Conservation (phyloP, 352 stramenopile genomes). For the Globisporangium iwayamae region DNA sequence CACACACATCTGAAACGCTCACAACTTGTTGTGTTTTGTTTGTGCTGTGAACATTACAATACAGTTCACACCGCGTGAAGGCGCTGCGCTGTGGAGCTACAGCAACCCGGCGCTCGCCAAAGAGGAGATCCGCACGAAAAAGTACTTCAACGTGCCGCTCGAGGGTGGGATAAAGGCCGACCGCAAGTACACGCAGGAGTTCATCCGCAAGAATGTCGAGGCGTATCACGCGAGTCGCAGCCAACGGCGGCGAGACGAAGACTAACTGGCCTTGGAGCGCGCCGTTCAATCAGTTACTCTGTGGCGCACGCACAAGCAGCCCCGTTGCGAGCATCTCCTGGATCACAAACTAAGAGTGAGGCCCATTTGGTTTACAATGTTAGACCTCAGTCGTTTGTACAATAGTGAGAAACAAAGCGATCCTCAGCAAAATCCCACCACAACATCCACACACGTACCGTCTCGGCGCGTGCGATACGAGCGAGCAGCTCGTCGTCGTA, state of each 20-base stretch:
- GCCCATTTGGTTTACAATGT: neutral
- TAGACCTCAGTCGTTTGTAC: neutral
- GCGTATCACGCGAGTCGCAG: constrained; percentile 31
- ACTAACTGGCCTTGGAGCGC: neutral
- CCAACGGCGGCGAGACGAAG: constrained; percentile 4
- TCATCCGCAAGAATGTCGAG: constrained; percentile 57
- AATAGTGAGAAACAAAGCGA: neutral
- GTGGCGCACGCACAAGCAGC: neutral
- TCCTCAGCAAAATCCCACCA: too few species aligned
- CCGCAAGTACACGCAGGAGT: constrained; percentile 61
- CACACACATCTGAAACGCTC: neutral
- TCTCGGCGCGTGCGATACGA: constrained; percentile 39
- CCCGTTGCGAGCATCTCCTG: constrained; percentile 13
- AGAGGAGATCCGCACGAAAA: constrained; percentile 37
- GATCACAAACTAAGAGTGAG: constrained; percentile 9
- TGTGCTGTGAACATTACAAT: neutral
- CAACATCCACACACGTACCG: constrained; percentile 19
- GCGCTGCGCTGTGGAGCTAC: constrained; percentile 40
- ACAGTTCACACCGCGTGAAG: constrained; percentile 19
- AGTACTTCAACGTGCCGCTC: constrained; percentile 44
- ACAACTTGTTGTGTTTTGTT: constrained; percentile 2
- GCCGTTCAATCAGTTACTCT: neutral
- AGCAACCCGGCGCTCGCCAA: constrained; percentile 44
- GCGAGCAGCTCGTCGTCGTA: constrained; percentile 31
- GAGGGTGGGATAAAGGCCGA: constrained; percentile 52